Percentiles rank a stretch among this genome's conserved stretches.
Evolutionary conservation across 345 rosid genomes (phyloP).

Genomic region (Hypericum androsaemum): DNA sequence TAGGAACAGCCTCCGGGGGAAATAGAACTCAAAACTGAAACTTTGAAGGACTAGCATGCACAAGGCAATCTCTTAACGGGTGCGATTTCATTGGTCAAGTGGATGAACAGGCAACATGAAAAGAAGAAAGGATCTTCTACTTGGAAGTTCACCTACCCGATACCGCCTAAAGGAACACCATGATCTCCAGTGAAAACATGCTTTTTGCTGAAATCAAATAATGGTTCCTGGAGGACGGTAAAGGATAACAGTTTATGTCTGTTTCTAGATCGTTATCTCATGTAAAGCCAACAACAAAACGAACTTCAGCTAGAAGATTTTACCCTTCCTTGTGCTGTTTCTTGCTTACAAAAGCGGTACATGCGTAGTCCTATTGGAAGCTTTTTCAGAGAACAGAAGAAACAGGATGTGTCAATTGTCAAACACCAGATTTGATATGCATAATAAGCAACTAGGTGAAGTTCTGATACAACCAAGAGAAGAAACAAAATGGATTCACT

Average conservation of each 20-base stretch:
- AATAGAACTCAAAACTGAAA: no score
- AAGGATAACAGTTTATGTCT: not conserved
- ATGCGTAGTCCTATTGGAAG: conserved; percentile 53
- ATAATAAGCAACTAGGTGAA: no score
- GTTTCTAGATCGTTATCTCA: not conserved
- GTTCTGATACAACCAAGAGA: no score
- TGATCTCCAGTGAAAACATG: conserved; percentile 45
- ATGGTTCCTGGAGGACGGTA: conserved; percentile 29
- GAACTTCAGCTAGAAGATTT: not conserved
- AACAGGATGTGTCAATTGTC: not conserved
- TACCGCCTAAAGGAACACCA: conserved; percentile 66
- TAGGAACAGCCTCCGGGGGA: not conserved
- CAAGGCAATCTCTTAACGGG: no score
- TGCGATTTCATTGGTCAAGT: no score
- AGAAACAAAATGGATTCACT: no score
- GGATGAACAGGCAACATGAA: not conserved
- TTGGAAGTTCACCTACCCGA: conserved; percentile 42
- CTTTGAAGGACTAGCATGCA: no score
- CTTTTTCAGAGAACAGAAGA: conserved; percentile 20
- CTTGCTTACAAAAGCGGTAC: conserved; percentile 37
- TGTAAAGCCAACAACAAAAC: not conserved
- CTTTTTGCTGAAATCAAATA: conserved; percentile 43
- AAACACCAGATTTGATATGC: no score
- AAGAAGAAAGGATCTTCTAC: no score
- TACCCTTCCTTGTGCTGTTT: conserved; percentile 64